Evolutionary conservation across 495 filamentous ascomycete species (phyloP), one percentile per base, ranked within the genome.

Genomic region (Hypomontagnella monticulosa): DNA sequence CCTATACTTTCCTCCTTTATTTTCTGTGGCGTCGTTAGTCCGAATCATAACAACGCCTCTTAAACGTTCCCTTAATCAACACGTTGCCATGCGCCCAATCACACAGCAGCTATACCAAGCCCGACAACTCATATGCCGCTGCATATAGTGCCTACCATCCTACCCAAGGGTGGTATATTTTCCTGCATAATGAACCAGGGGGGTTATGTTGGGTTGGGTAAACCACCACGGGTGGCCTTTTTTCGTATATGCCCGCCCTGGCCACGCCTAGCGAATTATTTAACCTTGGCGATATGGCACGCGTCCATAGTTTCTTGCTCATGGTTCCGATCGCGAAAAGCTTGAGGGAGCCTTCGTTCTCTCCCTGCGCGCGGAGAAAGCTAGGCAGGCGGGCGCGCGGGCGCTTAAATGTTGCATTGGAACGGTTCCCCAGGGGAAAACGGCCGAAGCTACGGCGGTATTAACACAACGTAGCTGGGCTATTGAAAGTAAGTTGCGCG

Each of bases 381-480:
- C n/a, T n/a, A n/a, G n/a, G n/a, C 23, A 27, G 23, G 23, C 23
- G n/a, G n/a, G n/a, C 23, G 16, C 36, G 59, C 50, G 36, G 66
- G 66, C 66, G 66, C 60, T 56, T 60, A 56, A 52, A 38, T 57
- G 60, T 69, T 50, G 56, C 56, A 64, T 69, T 40, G 50, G 64
- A 46, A 48, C 36, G 27, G n/a, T n/a, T n/a, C n/a, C n/a, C n/a
- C n/a, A 59, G 42, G 12, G 33, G 50, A 54, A 53, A 60, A 49
- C 18, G 54, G 34, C 46, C 42, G 37, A 55, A 43, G 38, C 34
- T 30, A 43, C 37, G 11, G 52, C n/a, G n/a, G 8, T 10, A 48
- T 34, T 41, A 19, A 9, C 42, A 11, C 10, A 30, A 53, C 10
- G 23, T 62, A 50, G 46, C 42, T 46, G 34, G 14, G 16, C 12